Percentiles rank a stretch among this genome's conserved stretches.
These are phyloP conservation scores for Graphium sp. DNA, from an alignment of 2,329 filamentous ascomycete species.

Conservation along the genomic window DNA sequence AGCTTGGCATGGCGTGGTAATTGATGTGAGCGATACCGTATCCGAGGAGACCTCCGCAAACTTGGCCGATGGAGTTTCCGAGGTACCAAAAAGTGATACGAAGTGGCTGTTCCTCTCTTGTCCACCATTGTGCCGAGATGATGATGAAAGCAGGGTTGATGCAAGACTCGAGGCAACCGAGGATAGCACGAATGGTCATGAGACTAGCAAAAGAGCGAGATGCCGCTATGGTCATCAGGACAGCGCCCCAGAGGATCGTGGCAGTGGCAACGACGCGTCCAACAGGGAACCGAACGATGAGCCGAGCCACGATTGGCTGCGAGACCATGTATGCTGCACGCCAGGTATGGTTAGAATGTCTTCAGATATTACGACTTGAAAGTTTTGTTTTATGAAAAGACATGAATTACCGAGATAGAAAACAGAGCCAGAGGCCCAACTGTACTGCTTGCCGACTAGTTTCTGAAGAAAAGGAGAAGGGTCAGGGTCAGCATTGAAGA, in stretches of 20 bases:
- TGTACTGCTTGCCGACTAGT: conserved; percentile 13
- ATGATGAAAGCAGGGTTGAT: conserved; percentile 32
- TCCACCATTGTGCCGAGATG: conserved; percentile 24
- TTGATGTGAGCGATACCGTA: conserved; percentile 15
- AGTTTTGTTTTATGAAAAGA: neutral
- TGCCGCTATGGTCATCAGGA: conserved; percentile 9
- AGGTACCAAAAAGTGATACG: conserved; percentile 5
- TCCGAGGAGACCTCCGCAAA: conserved; percentile 13
- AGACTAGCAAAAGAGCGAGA: conserved; percentile 7
- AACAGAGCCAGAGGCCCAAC: conserved; percentile 13
- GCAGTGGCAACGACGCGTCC: too few relatives aligned
- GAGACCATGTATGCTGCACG: too few relatives aligned
- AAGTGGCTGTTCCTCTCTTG: conserved; percentile 3
- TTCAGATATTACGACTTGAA: conserved; percentile 1
- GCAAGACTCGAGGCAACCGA: conserved; percentile 27
- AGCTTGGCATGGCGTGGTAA: conserved; percentile 34
- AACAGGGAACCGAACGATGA: too few relatives aligned
- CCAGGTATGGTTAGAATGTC: too few relatives aligned
- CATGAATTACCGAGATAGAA: conserved; percentile 11
- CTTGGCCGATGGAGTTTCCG: conserved; percentile 7
- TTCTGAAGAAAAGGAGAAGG: too few relatives aligned
- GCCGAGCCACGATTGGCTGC: too few relatives aligned
- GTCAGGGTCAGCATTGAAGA: too few relatives aligned
- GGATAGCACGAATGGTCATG: conserved; percentile 21
- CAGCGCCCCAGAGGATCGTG: conserved; percentile 7